Conservation (phyloP, 768 basidiomycete species). For the Mycena albidolilacea region DNA sequence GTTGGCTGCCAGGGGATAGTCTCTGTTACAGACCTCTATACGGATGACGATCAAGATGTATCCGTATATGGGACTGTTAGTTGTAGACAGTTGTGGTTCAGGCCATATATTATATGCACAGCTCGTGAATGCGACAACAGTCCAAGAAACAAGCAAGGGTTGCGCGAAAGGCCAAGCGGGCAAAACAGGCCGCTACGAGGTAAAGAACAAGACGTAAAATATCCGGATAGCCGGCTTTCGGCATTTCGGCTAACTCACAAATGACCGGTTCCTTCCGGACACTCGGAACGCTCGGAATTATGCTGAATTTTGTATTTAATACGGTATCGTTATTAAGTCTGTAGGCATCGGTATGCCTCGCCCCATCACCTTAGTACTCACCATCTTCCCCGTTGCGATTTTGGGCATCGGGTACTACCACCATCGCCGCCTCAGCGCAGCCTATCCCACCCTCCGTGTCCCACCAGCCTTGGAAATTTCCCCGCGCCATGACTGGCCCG, state of each 20-base stretch:
- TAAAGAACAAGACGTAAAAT: slow-evolving; percentile 5
- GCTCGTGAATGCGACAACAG: too few species aligned
- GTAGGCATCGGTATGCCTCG: not conserved
- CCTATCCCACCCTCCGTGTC: slow-evolving; percentile 25
- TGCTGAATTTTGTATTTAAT: not conserved
- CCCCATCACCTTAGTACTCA: not conserved
- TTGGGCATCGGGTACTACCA: slow-evolving; percentile 20
- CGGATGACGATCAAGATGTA: too few species aligned
- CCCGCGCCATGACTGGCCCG: slow-evolving; percentile 22
- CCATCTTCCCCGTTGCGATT: slow-evolving; percentile 4
- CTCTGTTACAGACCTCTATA: too few species aligned
- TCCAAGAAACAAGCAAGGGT: too few species aligned
- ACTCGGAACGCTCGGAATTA: slow-evolving; percentile 1
- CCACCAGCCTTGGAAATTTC: slow-evolving; percentile 20
- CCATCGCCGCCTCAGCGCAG: slow-evolving; percentile 10
- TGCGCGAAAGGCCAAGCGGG: too few species aligned
- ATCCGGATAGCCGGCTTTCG: slow-evolving; percentile 1
- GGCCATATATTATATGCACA: too few species aligned
- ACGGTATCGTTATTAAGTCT: not conserved
- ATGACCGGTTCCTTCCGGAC: not conserved
- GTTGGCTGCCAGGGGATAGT: too few species aligned
- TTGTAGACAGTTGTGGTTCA: too few species aligned
- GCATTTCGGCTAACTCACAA: slow-evolving; percentile 4
- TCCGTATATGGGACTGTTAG: too few species aligned
- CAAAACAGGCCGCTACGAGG: not conserved